Evolutionary conservation across 768 basidiomycete genomes (phyloP), one percentile per base, ranked within the genome.

Genomic region (Pisolithus microcarpus): DNA sequence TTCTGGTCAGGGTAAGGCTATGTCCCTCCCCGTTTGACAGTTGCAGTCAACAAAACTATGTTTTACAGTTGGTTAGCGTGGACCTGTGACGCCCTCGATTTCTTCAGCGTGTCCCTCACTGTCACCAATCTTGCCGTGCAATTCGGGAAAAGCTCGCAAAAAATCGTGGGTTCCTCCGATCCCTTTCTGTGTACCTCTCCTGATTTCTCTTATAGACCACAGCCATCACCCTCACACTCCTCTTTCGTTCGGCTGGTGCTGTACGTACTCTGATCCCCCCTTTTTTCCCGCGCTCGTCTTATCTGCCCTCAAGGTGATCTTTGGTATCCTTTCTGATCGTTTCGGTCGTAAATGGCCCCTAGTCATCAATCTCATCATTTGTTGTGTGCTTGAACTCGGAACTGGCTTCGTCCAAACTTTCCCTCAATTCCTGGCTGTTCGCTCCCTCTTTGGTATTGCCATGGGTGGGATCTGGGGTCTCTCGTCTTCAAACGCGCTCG

Each of bases 341-440:
- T 95, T 75, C 64, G 94, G 94, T 4, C 79, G 94, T 26, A 95
- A 94, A 75, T 98, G 92, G 92, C 92, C 92, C 4, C 74, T 94
- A 5, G 81, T 95, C 26, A 56, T 59, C 56, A 93, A 92, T 64
- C 74, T 94, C 19, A 42, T 91, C 23, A 62, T 93, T 43, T 79
- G 91, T 54, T 74, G 78, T 13, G 64, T 77, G 5, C 79, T 96
- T 48, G 82, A 92, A 60, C 78, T 96, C 21, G 87, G 82, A 0
- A 81, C 82, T 1, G 84, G 88, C 24, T 97, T 94, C 67, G 82
- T 83, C 39, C 75, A 84, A 16, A 90, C 83, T 0, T 97, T 80
- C 69, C 30, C 53, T 0, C 75, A 85, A 54, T 98, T 98, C 72
- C 78, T 97, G 23, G 91, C 79, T 15, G 74, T 91, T 5, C 79